Base-by-base conservation (phyloP, 495 filamentous ascomycete genomes). In the Parathielavia hyrcaniae region DNA sequence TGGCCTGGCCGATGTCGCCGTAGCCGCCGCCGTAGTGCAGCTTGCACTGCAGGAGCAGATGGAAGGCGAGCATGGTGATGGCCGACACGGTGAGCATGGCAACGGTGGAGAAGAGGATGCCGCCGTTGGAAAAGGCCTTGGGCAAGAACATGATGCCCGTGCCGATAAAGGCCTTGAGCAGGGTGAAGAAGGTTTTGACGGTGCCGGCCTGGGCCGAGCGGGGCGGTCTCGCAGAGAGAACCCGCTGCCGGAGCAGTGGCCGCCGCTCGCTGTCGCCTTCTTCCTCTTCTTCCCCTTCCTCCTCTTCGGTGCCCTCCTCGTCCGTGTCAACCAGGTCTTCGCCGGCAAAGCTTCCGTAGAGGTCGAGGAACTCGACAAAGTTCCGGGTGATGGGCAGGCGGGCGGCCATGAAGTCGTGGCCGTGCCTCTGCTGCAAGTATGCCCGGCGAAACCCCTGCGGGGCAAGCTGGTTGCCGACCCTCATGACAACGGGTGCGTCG, bases 281-380 rank as follows among this genome's bases (percentile, higher is more conserved):
- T 71, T 40, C 50, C 61, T 65, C 71, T 17, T 74, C 79, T 20
- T 75, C 78, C 7, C 76, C 75, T 4, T 75, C 76, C 11, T 70
- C 73, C 0, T 71, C 74, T 6, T 68, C 54, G 16, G 77, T 68
- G 20, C 73, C 77, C 50, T 87, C 84, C 39, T 84, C 80, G 52
- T 85, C 83, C 0, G 81, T 80, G 46, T 88, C 86, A 4, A 71
- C 79, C 13, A 89, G 75, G 57, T 88, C 85, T 62, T 89, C 86
- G 8, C 85, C 86, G 0, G 86, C 86, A 65, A 89, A 89, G 49
- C 77, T 80, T 0, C 85, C 85, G 65, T 88, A 89, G 7, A 88
- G 67, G 46, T 86, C 82, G 12, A 89, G 74, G 60, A 87, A 89
- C 41, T 84, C 81, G 36, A 85, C 77, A 59, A 89, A 89, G 60